A percentile compares a stretch with the other conserved stretches of the same genome.
phyloP scores from a whole-genome alignment of 306 rosid species.

The Prosopis cineraria region DNA sequence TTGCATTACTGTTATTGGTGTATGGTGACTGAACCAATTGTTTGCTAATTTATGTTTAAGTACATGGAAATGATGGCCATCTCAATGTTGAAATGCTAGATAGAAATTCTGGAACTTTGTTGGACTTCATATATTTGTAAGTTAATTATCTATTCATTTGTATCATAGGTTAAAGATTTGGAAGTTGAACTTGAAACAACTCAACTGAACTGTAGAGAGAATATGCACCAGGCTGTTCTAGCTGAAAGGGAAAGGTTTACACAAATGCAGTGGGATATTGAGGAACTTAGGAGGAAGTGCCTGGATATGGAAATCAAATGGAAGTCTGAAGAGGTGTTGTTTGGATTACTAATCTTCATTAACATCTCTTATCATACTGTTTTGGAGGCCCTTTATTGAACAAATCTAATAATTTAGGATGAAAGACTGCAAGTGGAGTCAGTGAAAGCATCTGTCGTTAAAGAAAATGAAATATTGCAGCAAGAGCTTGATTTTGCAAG shows the following conservation, averaged over 20 bases:
- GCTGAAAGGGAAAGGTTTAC: constrained; percentile 75
- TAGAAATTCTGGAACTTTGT: constrained; percentile 6
- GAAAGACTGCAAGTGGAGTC: constrained; percentile 67
- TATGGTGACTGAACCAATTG: constrained; percentile 6
- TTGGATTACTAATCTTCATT: constrained; percentile 31
- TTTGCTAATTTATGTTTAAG: not conserved
- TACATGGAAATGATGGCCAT: constrained; percentile 1
- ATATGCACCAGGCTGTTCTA: constrained; percentile 74
- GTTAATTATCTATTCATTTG: constrained; percentile 30
- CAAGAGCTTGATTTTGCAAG: constrained; percentile 69
- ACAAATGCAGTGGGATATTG: constrained; percentile 92
- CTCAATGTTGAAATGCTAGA: constrained; percentile 23
- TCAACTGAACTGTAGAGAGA: constrained; percentile 64
- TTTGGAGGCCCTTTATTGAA: constrained; percentile 29
- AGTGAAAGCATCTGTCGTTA: constrained; percentile 53
- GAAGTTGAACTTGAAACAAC: constrained; percentile 94
- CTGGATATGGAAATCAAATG: constrained; percentile 68
- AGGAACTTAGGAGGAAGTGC: constrained; percentile 73
- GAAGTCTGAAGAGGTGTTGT: constrained; percentile 70
- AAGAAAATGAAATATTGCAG: constrained; percentile 74
- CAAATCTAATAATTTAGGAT: constrained; percentile 60
- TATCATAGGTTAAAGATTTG: constrained; percentile 78
- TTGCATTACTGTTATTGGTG: not conserved
- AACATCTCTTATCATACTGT: constrained; percentile 32
- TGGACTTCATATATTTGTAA: constrained; percentile 13